Conservation (phyloP, 2,329 filamentous ascomycete species). For the Epichloe hybrida region DNA sequence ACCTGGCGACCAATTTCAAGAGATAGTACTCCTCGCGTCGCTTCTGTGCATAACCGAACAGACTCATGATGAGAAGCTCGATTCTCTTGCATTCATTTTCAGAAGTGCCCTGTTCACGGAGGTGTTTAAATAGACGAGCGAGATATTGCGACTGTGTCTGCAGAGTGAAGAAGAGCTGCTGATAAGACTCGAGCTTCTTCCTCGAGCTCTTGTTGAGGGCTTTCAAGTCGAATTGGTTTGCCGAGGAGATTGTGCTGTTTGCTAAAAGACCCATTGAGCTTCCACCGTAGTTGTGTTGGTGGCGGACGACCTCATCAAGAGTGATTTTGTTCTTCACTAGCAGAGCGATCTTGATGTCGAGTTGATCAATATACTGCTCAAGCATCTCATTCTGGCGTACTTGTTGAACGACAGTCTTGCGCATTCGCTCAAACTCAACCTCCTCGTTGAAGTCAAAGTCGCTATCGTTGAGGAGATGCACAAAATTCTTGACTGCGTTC, state of each 20-base stretch:
- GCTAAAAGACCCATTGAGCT: slow-evolving; percentile 73
- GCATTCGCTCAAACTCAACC: slow-evolving; percentile 85
- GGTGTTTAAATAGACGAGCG: slow-evolving; percentile 69
- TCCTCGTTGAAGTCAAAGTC: slow-evolving; percentile 99
- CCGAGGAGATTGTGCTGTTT: slow-evolving; percentile 76
- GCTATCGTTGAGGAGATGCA: slow-evolving; percentile 93
- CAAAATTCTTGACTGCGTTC: slow-evolving; percentile 93
- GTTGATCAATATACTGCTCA: slow-evolving; percentile 94
- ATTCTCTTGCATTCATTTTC: slow-evolving; percentile 91
- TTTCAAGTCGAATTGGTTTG: slow-evolving; percentile 91
- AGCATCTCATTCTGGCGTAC: slow-evolving; percentile 94
- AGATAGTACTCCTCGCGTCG: slow-evolving; percentile 93
- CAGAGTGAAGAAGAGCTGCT: slow-evolving; percentile 92
- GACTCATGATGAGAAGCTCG: slow-evolving; percentile 86
- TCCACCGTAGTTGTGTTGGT: slow-evolving; percentile 91
- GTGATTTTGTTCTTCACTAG: slow-evolving; percentile 99
- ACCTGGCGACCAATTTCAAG: slow-evolving; percentile 71
- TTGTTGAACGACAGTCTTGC: slow-evolving; percentile 94
- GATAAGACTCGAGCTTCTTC: slow-evolving; percentile 91
- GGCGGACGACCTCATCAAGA: slow-evolving; percentile 89
- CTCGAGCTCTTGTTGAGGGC: slow-evolving; percentile 93
- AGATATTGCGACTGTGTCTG: slow-evolving; percentile 96
- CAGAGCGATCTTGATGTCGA: slow-evolving; percentile 97
- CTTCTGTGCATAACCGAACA: slow-evolving; percentile 97
- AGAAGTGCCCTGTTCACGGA: slow-evolving; percentile 70